A percentile compares a stretch with the other conserved stretches of the same genome.
Conservation (phyloP, 305 asterid species). For the Stenogyne calaminthoides region DNA sequence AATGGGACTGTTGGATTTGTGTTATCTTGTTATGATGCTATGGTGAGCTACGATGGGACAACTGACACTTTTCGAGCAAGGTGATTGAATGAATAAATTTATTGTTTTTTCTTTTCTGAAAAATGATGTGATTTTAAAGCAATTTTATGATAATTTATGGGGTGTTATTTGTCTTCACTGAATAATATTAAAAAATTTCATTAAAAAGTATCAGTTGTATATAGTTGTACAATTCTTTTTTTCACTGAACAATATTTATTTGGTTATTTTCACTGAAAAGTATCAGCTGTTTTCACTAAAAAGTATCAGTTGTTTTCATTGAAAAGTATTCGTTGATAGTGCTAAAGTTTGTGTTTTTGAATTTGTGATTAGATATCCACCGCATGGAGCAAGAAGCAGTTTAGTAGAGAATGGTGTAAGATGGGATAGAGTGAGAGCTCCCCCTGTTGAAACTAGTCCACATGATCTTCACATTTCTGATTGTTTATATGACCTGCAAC, state of each 20-base stretch:
- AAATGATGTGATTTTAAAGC: background rate
- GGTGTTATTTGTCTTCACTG: no score
- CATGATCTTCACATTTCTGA: conserved; percentile 71
- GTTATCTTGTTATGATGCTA: conserved; percentile 93
- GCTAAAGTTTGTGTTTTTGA: conserved; percentile 18
- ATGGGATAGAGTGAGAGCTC: conserved; percentile 83
- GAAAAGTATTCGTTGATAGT: background rate
- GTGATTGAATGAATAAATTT: conserved; percentile 31
- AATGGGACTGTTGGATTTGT: conserved; percentile 91
- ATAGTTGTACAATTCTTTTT: no score
- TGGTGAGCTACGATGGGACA: conserved; percentile 65
- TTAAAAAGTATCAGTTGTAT: no score
- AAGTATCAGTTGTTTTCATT: no score
- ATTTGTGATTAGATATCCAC: conserved; percentile 59
- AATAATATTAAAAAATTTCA: no score
- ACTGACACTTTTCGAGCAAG: conserved; percentile 82
- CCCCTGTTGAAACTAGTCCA: conserved; percentile 60
- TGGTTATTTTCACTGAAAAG: no score
- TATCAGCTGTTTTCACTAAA: no score
- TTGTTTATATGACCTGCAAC: conserved; percentile 65
- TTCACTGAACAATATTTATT: no score
- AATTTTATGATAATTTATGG: no score
- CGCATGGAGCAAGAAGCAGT: conserved; percentile 74
- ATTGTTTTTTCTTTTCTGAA: background rate
- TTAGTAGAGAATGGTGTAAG: conserved; percentile 71